phyloP scores from a whole-genome alignment of 2,329 filamentous ascomycete genomes.

The Alternaria incomplexa region DNA sequence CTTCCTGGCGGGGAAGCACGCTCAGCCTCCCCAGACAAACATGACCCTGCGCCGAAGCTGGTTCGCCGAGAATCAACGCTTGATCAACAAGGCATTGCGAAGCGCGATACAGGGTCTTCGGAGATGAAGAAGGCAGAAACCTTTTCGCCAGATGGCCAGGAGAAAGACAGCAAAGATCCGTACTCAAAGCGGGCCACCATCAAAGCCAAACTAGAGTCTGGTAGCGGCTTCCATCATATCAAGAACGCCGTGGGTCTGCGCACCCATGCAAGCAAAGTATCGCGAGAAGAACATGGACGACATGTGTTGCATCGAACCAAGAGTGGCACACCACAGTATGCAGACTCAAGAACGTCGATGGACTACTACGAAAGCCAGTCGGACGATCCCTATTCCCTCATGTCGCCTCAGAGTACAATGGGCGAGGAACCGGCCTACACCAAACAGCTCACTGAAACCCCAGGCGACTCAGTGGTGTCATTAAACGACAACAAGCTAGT shows the following conservation, averaged over 20 bases:
- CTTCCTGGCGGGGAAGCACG: constrained; percentile 45
- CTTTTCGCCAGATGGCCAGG: constrained; percentile 39
- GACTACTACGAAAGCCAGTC: constrained; percentile 12
- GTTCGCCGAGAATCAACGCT: constrained; percentile 59
- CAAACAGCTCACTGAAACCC: constrained; percentile 44
- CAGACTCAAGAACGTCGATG: constrained; percentile 14
- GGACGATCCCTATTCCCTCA: constrained; percentile 16
- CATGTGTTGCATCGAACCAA: constrained; percentile 28
- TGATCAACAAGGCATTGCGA: constrained; percentile 30
- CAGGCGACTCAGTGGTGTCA: constrained; percentile 33
- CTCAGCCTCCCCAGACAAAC: constrained; percentile 61
- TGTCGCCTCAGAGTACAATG: constrained; percentile 19
- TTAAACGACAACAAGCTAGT: constrained; percentile 27
- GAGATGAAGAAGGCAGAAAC: constrained; percentile 34
- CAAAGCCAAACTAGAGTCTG: constrained; percentile 80
- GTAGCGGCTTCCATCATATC: constrained; percentile 81
- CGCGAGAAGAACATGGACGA: constrained; percentile 44
- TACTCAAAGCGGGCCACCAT: constrained; percentile 69
- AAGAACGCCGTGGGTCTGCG: constrained; percentile 77
- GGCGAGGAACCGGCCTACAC: constrained; percentile 41
- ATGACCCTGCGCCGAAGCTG: constrained; percentile 53
- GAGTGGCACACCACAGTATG: constrained; percentile 20
- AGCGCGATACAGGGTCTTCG: constrained; percentile 40
- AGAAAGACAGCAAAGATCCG: constrained; percentile 62
- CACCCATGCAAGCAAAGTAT: constrained; percentile 49